Evolutionary conservation across 208 protist species (phyloP).

Genomic region (Trypanosoma brucei): DNA sequence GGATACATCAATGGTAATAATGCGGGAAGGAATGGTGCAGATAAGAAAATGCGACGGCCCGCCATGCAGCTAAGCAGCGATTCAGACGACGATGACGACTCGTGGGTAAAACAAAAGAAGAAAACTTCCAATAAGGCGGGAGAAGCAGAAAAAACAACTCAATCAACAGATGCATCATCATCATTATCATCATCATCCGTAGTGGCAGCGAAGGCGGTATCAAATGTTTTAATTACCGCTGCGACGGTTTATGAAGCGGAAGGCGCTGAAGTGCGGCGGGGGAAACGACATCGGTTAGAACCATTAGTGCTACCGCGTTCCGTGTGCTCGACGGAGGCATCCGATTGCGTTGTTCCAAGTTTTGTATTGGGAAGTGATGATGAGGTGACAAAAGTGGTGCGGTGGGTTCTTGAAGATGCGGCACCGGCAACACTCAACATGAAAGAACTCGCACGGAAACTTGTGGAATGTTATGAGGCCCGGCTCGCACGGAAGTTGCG

Average conservation of each 20-base stretch:
- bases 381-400: constrained; percentile 49
- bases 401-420: constrained; percentile 36
- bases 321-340: constrained; percentile 3
- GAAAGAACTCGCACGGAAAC: constrained; percentile 40
- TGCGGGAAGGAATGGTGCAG: background rate
- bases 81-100: constrained; percentile 39
- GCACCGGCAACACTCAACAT: constrained; percentile 23
- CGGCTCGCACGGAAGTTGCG: constrained; percentile 62
- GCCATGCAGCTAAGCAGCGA: constrained; percentile 44
- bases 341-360: constrained; percentile 38
- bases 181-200: too few species aligned
- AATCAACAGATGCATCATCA: too few species aligned
- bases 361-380: constrained; percentile 56
- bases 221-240: background rate
- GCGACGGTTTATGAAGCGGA: background rate
- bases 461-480: constrained; percentile 54
- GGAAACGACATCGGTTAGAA: background rate
- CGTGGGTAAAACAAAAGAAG: constrained; percentile 40
- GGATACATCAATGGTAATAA: too few species aligned
- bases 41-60: constrained; percentile 28
- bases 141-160: too few species aligned
- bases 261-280: background rate
- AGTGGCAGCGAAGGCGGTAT: background rate
- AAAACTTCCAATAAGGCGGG: background rate
- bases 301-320: constrained; percentile 11